Base-by-base conservation (phyloP, 768 basidiomycete species). In the Termitomyces sp. region DNA sequence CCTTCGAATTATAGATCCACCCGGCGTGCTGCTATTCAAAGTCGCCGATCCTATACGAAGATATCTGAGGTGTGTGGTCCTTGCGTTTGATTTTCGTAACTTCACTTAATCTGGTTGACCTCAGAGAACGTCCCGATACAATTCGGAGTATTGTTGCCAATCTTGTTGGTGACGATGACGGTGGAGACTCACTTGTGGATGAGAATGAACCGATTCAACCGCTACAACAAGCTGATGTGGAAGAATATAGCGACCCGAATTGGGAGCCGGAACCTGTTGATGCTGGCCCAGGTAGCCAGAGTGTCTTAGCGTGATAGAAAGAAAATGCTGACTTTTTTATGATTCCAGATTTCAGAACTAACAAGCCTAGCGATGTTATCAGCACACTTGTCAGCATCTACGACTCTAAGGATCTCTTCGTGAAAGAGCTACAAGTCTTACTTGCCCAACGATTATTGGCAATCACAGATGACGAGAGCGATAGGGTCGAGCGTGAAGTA, bases 211-310 rank as follows among this genome's bases (percentile, higher is more conserved):
- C 89, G 0, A 84, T 87, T 50, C 86, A 85, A 62, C 89, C 91
- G 14, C 74, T 94, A 42, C 88, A 92, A 66, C 86, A 88, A 57
- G 76, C 80, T 2, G 87, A 91, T 52, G 80, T 85, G 55, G 96
- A 98, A 65, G 93, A 98, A 64, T 98, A 91, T 68, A 82, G 81
- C 1, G 96, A 99, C 70, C 88, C 92, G 0, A 89, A 92, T 62
- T 99, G 97, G 97, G 87, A 91, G 49, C 97, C 97, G 0, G 96
- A 98, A 70, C 96, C 97, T 0, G 83, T 96, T 58, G 97, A 99
- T 72, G 97, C 97, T 37, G 97, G 96, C 0, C 93, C 94, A 59
- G 91, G 95, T 96, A 65, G 60, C 12, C 1, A n/a, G 14, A 42
- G 79, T 8, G 38, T 69, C 20, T 48, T 10, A n/a, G 5, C 37